These are phyloP conservation scores for Knoxia roxburghii DNA, from an alignment of 257 asterid genomes.

Conservation along the genomic window DNA sequence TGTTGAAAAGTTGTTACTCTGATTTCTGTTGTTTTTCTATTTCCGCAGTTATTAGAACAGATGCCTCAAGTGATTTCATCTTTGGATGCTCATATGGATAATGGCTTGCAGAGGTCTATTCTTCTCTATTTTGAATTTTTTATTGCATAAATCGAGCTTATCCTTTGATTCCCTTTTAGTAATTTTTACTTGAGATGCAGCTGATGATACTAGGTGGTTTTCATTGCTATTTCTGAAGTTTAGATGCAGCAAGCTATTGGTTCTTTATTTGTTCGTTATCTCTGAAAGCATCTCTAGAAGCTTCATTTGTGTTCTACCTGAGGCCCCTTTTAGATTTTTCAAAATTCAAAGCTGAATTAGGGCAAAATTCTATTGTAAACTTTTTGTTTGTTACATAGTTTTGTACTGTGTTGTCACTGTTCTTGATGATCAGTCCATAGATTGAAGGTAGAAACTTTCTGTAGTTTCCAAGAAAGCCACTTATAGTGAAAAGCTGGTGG, in stretches of 20 bases:
- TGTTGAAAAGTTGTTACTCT: conserved; percentile 14
- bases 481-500: background rate
- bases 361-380: background rate
- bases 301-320: background rate
- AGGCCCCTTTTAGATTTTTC: background rate
- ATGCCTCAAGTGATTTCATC: conserved; percentile 70
- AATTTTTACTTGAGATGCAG: background rate
- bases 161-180: background rate
- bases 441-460: background rate
- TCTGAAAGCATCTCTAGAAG: background rate
- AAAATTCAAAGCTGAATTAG: background rate
- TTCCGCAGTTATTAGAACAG: conserved; percentile 58
- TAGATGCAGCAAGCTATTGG: background rate
- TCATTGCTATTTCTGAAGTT: background rate
- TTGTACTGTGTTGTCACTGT: background rate
- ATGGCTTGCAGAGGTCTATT: conserved; percentile 59
- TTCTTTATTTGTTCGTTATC: background rate
- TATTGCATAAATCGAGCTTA: background rate
- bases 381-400: background rate
- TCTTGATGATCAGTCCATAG: background rate
- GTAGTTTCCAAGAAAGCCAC: background rate
- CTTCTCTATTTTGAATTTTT: background rate
- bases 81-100: conserved; percentile 69
- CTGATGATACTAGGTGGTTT: background rate
- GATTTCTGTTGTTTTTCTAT: conserved; percentile 11